Base-by-base conservation (phyloP, 1,284 basidiomycete species). In the Fomitopsis palustris region DNA sequence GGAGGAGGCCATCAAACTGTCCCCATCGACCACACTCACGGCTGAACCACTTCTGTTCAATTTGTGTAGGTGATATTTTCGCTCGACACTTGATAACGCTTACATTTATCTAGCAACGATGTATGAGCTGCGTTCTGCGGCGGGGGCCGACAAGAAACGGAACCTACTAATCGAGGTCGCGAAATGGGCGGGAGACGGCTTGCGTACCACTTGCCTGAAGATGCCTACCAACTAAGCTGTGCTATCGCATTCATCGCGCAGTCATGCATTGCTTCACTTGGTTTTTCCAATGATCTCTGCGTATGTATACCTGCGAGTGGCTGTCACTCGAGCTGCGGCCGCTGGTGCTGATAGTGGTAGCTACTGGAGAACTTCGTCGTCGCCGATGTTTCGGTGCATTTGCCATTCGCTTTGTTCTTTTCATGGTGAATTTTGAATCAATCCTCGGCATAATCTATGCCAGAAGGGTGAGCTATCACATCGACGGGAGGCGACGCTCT, bases 41-140 rank as follows among this genome's bases (percentile, higher is more conserved):
- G 86, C 88, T 2, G 90, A 93, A 66, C 90, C 90, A 4, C 89
- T 89, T 71, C 68, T 93, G 47, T 93, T 92, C 73, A 93, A 93
- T 64, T 76, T 93, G 17, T 88, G 91, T 92, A 69, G 63, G 88
- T 74, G 1, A 9, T 35, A 19, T 39, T 12, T 39, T 43, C n/a
- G 6, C 9, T 29, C 12, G 23, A 25, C 5, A 12, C 8, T 23
- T 31, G 25, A 23, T 19, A 14, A 38, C 9, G 8, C 49, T 52
- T 2, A 52, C 31, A 12, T 7, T 17, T 6, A 33, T 21, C 3
- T 62, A 92, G 90, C 90, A 2, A 93, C 91, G 0, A 71, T 93
- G 29, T 93, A 93, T 65, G 90, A 93, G 67, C 79, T 93, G 42
- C 85, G 85, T 23, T 89, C 90, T 1, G 78, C 82, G 0, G 81